Evolutionary conservation across 2,329 filamentous ascomycete genomes (phyloP).

Genomic region (Lasiodiplodia citricola): DNA sequence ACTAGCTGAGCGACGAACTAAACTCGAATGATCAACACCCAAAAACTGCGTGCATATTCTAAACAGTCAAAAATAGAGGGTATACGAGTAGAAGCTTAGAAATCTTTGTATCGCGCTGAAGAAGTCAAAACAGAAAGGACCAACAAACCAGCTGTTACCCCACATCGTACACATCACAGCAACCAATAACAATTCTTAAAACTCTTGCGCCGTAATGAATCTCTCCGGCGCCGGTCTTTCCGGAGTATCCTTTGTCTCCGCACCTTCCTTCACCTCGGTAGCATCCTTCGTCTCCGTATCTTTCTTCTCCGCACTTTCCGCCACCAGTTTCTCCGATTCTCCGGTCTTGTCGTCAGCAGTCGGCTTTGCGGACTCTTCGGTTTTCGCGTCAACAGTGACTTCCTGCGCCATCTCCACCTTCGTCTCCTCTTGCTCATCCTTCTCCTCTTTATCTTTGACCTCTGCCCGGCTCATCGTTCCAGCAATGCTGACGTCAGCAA

Average conservation of each 20-base stretch:
- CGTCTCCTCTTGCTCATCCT: constrained; percentile 3
- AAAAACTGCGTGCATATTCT: background rate
- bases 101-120: background rate
- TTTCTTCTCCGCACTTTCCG: background rate
- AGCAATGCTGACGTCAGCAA: background rate
- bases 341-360: constrained; percentile 11
- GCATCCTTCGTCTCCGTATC: constrained; percentile 24
- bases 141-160: background rate
- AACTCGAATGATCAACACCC: background rate
- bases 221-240: constrained; percentile 53
- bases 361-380: constrained; percentile 20
- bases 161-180: background rate
- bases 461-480: background rate
- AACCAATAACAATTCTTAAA: constrained; percentile 2
- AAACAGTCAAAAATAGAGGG: background rate
- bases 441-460: constrained; percentile 25
- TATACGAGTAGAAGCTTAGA: background rate
- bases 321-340: background rate
- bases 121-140: background rate
- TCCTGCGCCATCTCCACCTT: background rate
- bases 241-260: constrained; percentile 24
- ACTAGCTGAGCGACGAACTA: background rate
- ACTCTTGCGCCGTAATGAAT: constrained; percentile 59
- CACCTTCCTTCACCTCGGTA: background rate
- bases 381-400: background rate